Percentiles rank a stretch among this genome's conserved stretches.
These are phyloP conservation scores for Vicia sativa DNA, from an alignment of 306 rosid species.

Conservation along the genomic window DNA sequence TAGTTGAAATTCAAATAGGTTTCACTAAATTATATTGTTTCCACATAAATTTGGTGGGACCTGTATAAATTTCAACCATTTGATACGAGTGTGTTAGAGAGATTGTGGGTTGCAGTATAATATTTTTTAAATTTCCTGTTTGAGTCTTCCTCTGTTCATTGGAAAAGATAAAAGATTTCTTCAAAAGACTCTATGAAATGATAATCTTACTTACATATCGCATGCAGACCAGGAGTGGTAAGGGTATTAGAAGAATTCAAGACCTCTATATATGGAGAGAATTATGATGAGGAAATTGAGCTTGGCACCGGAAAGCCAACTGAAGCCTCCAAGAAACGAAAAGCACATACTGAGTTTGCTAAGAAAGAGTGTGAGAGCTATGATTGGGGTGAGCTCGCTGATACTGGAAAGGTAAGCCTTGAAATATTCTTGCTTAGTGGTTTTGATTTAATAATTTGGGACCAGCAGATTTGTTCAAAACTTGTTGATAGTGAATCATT, in stretches of 20 bases:
- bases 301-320: constrained; percentile 48
- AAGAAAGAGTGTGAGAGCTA: constrained; percentile 60
- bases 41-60: background rate
- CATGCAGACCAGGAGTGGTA: constrained; percentile 76
- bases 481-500: constrained; percentile 23
- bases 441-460: constrained; percentile 32
- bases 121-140: constrained; percentile 22
- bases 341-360: constrained; percentile 65
- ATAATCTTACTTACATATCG: constrained; percentile 38
- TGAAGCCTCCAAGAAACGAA: constrained; percentile 71
- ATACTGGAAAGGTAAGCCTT: constrained; percentile 75
- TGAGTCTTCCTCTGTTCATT: constrained; percentile 9
- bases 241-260: constrained; percentile 78
- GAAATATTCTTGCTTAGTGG: constrained; percentile 26
- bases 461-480: constrained; percentile 21
- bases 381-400: constrained; percentile 85
- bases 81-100: background rate
- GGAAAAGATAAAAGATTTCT: constrained; percentile 9
- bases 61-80: background rate
- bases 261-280: constrained; percentile 75
- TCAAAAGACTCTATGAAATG: constrained; percentile 8
- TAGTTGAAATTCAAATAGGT: background rate
- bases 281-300: constrained; percentile 61
- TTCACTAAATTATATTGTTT: background rate
- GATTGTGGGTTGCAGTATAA: background rate